phyloP scores from a whole-genome alignment of 257 asterid species.

The Scutellaria barbata region DNA sequence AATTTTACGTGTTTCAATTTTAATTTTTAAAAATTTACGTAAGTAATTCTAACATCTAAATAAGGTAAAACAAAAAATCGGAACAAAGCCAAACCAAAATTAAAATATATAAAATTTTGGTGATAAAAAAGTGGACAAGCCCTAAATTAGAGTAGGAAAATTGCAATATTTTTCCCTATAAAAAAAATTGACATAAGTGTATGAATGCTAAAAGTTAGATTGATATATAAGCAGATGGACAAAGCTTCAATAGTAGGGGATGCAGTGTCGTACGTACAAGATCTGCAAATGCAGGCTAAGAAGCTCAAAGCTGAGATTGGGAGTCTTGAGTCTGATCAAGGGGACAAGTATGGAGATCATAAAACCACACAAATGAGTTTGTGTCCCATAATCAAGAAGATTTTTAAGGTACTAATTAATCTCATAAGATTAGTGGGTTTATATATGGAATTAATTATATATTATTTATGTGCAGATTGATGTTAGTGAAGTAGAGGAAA shows the following conservation, averaged over 20 bases:
- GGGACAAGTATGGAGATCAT: conserved; percentile 26
- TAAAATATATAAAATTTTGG: too few relatives aligned
- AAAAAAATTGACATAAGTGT: too few relatives aligned
- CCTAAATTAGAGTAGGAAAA: too few relatives aligned
- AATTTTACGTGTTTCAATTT: not conserved
- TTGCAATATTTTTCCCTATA: too few relatives aligned
- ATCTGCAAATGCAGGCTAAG: conserved; percentile 62
- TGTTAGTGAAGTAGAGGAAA: conserved; percentile 58
- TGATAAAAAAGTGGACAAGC: too few relatives aligned
- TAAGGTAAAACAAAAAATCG: too few relatives aligned
- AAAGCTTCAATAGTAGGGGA: conserved; percentile 88
- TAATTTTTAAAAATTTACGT: too few relatives aligned
- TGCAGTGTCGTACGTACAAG: conserved; percentile 68
- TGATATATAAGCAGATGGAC: conserved; percentile 57
- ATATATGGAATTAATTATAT: too few relatives aligned
- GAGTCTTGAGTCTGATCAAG: conserved; percentile 43
- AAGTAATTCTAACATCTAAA: too few relatives aligned
- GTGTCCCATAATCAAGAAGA: conserved; percentile 52
- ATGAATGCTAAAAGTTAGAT: too few relatives aligned
- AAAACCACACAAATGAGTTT: conserved; percentile 27
- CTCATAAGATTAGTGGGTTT: not conserved
- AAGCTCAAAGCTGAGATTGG: conserved; percentile 64
- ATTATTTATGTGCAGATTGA: conserved; percentile 56
- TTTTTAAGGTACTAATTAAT: conserved; percentile 49
- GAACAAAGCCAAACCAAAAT: too few relatives aligned